A percentile compares a stretch with the other conserved stretches of the same genome.
phyloP scores from a whole-genome alignment of 345 rosid genomes.

The Jatropha curcas region DNA sequence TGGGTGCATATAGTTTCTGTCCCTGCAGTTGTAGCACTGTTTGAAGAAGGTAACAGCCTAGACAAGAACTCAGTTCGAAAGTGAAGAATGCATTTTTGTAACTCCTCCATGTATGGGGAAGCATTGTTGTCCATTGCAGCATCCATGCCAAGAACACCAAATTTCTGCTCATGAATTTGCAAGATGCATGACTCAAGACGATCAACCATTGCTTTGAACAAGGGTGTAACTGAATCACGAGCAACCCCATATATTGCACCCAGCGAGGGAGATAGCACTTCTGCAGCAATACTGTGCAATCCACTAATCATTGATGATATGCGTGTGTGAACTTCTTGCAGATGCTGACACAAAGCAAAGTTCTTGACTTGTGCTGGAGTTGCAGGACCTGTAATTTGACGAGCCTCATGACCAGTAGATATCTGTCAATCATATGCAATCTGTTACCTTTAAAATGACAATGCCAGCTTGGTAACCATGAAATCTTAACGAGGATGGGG shows the following conservation, averaged over 20 bases:
- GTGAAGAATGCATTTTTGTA: conserved; percentile 85
- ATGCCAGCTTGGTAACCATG: background rate
- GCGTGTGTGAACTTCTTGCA: conserved; percentile 85
- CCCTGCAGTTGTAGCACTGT: conserved; percentile 51
- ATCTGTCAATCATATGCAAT: conserved; percentile 56
- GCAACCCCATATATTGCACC: conserved; percentile 82
- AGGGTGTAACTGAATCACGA: conserved; percentile 79
- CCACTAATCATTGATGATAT: conserved; percentile 62
- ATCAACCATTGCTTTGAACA: conserved; percentile 92
- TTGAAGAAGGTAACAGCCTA: conserved; percentile 73
- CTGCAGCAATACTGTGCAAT: conserved; percentile 79
- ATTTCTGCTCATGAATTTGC: conserved; percentile 92
- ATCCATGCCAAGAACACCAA: conserved; percentile 67
- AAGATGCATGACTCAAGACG: conserved; percentile 86
- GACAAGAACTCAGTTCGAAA: conserved; percentile 86
- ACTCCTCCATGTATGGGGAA: conserved; percentile 96
- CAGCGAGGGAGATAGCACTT: conserved; percentile 74
- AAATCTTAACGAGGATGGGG: background rate
- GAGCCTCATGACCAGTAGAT: conserved; percentile 95
- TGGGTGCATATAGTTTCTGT: conserved; percentile 90
- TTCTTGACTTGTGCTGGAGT: conserved; percentile 84
- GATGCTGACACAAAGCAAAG: conserved; percentile 85
- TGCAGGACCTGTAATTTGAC: conserved; percentile 82
- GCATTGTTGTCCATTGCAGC: conserved; percentile 83
- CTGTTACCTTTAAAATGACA: conserved; percentile 11